Evolutionary conservation across 768 basidiomycete species (phyloP).

Genomic region (Collybia sordida): DNA sequence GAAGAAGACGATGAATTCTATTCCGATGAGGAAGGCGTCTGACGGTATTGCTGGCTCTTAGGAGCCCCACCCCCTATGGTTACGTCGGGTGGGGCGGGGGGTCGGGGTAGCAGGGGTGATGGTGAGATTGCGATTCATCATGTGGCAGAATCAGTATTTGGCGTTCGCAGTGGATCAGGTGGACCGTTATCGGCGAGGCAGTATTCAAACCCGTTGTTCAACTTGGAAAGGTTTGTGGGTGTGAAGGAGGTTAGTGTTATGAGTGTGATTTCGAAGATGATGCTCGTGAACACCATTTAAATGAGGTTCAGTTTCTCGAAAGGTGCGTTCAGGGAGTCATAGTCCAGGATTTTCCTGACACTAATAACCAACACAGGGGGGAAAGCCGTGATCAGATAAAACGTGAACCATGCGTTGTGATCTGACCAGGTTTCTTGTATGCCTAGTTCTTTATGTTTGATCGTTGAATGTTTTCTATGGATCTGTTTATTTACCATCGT

Average conservation of each 20-base stretch:
- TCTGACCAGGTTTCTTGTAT: too few relatives aligned
- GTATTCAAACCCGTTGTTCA: constrained; percentile 4
- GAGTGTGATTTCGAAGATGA: constrained; percentile 7
- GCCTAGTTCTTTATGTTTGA: too few relatives aligned
- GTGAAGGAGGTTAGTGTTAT: constrained; percentile 6
- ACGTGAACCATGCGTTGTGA: too few relatives aligned
- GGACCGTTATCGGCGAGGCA: not conserved
- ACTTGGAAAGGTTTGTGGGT: constrained; percentile 2
- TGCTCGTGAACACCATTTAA: constrained; percentile 6
- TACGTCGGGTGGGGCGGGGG: constrained; percentile 68
- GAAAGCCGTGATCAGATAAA: too few relatives aligned
- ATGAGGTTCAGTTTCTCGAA: constrained; percentile 1
- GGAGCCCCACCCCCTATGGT: constrained; percentile 72
- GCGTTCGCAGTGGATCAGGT: not conserved
- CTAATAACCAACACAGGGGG: too few relatives aligned
- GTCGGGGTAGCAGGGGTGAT: constrained; percentile 23
- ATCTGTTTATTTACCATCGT: too few relatives aligned
- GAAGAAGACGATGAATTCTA: constrained; percentile 90
- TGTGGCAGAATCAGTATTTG: not conserved
- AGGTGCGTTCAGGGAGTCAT: constrained; percentile 1
- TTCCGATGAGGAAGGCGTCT: constrained; percentile 73
- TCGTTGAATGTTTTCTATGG: too few relatives aligned
- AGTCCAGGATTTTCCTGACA: too few relatives aligned
- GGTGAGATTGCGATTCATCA: not conserved
- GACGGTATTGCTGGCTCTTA: constrained; percentile 84